Evolutionary conservation across 2,329 filamentous ascomycete genomes (phyloP), one percentile per base, ranked within the genome.

Genomic region (Fusarium cyanostomum): DNA sequence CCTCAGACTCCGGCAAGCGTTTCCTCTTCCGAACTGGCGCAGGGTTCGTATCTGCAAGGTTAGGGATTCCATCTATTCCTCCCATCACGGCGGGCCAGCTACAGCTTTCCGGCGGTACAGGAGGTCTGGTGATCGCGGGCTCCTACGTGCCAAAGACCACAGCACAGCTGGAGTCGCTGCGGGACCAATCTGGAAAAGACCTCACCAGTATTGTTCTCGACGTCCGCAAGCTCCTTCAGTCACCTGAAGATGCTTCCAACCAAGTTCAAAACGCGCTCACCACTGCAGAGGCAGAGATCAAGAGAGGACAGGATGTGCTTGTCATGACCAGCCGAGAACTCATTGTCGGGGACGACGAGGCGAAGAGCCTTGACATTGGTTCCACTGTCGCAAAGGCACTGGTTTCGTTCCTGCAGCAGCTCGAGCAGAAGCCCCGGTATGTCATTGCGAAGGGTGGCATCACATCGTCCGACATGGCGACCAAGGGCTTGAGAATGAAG

Each of bases 101-200:
- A 0, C 61, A 75, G 0, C 70, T 82, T 0, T 73, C 73, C 0
- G 71, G 72, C 1, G 55, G 71, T 3, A 74, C 74, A 0, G 85
- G 84, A 0, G 84, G 84, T 0, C 68, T 87, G 1, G 79, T 86
- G 15, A 79, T 87, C 13, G 84, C 83, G 0, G 84, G 85, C 0
- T 85, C 82, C 0, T 86, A 87, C 39, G 84, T 87, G 0, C 83
- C 84, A 3, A 87, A 86, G 62, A 87, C 85, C 0, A 87, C 85
- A 0, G 79, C 81, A 0, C 84, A 87, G 52, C 71, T 86, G 1
- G 77, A 81, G 24, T 71, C 73, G 3, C 66, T 86, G 8, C 72
- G 74, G 0, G 69, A 75, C 2, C 71, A 72, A 13, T 77, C 79
- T 1, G 78, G 77, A 0, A 57, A 71, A 0, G 72, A 77, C n/a